Evolutionary conservation across 257 asterid genomes (phyloP), one percentile per base, ranked within the genome.

Genomic region (Salvia splendens): DNA sequence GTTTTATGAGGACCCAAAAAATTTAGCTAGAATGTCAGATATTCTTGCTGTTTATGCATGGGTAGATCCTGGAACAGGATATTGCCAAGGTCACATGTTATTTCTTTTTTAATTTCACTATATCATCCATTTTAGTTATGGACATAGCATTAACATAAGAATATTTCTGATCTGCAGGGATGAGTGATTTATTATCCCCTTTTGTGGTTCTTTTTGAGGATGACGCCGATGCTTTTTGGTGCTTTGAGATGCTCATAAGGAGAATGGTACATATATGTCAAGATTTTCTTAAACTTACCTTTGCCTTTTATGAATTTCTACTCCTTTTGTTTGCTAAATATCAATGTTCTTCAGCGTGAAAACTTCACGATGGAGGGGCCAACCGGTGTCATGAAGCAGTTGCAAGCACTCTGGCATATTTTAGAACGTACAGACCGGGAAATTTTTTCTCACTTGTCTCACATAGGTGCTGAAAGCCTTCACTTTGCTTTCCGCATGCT

Each of bases 401-500:
- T 93, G 87, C 81, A 93, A 86, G 88, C 91, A 48, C 86, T 93
- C 46, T 88, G 97, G 98, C 91, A 86, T 65, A 86, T 93, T 69
- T 74, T 93, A 81, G 95, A 93, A 83, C 87, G 87, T 68, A 89
- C 95, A 47, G 97, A 93, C 81, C 78, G 70, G 77, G 97, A 89
- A 75, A 88, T 93, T 89, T 87, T 85, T 75, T 77, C 90, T 77
- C 98, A 93, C 75, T 72, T 93, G 72, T 85, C 96, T 56, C 81
- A 61, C 42, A 82, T 88, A 72, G 98, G 98, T 75, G 98, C 98
- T 76, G 96, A 93, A 81, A 93, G 94, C 83, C 96, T 93, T 77
- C 98, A 93, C 83, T 93, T 93, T 75, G 98, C 98, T 63, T 93
- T 93, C 65, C 95, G 97, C 20, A 93, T 93, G 98, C 89, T 93